Evolutionary conservation across 2,329 filamentous ascomycete species (phyloP), one percentile per base, ranked within the genome.

Genomic region (Achaetomium macrosporum): DNA sequence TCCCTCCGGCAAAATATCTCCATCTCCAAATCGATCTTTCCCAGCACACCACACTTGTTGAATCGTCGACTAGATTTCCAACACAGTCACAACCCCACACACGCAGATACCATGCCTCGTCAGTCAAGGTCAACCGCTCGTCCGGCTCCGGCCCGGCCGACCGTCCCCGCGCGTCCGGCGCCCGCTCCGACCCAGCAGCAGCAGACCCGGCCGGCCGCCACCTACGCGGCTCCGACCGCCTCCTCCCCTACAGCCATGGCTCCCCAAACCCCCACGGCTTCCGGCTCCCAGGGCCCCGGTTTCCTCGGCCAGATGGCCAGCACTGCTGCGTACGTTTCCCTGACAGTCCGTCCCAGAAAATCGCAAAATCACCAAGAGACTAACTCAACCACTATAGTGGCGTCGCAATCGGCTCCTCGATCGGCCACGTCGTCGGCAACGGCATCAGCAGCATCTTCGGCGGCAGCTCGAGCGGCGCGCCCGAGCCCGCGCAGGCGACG

Each of bases 291-390:
- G 61, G 88, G 90, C 29, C 85, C 90, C 5, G 92, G 93, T 59
- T 79, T 99, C 11, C 90, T 99, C 63, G 92, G 90, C 55, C 90
- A 97, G 79, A 96, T 99, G 88, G 93, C 93, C 61, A 90, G 85
- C 68, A 99, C 93, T 53, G 93, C 93, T 71, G 93, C 93, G 92
- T 97, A 85, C 19, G 40, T 25, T 43, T 29, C 42, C 41, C 25
- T 46, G 39, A 31, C 41, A 17, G 36, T 25, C 25, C 25, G 25
- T 25, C 7, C 7, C 7, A 16, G 13, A 4, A 19, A 17, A 45
- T 57, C 41, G 57, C 42, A 50, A 46, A 41, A 55, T 16, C 7
- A 48, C 20, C 3, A 16, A 44, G 17, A 2, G 17, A 17, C 33
- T 16, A 59, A 47, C 47, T 61, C 25, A 25, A 25, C 25, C 25